These are phyloP conservation scores for Leishmania tarentolae DNA, from an alignment of 208 protist genomes.

Conservation along the genomic window DNA sequence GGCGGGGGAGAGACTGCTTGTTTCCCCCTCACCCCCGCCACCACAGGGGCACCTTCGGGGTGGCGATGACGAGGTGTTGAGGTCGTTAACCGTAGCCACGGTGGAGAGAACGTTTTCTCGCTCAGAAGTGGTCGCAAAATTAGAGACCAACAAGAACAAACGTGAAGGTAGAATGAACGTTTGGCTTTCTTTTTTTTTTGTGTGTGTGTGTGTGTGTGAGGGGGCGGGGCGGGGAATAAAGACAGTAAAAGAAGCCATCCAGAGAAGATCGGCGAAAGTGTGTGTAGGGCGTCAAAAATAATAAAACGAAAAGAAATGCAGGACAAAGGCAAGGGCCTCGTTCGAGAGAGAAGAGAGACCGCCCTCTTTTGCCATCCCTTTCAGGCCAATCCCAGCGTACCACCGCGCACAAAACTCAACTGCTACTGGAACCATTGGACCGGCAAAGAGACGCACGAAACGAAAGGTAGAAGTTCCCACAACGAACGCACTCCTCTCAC, in stretches of 20 bases:
- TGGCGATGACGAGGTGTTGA: neutral
- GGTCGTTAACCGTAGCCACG: neutral
- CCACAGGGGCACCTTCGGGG: too few relatives aligned
- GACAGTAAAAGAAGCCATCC: neutral
- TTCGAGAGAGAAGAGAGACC: neutral
- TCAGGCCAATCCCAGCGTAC: neutral
- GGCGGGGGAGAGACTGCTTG: neutral
- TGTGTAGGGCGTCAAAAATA: neutral
- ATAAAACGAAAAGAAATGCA: neutral
- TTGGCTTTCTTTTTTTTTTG: too few relatives aligned
- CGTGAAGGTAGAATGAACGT: neutral
- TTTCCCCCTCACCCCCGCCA: neutral
- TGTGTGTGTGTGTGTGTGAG: too few relatives aligned
- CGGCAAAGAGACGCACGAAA: neutral
- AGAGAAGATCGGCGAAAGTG: neutral
- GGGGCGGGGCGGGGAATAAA: too few relatives aligned
- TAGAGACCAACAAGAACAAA: constrained; percentile 9
- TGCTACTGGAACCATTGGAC: neutral
- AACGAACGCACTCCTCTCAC: neutral
- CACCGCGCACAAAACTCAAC: neutral
- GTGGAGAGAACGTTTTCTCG: neutral
- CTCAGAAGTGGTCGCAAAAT: neutral
- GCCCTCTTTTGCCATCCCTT: neutral
- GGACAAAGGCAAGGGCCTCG: neutral
- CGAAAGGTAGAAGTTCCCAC: neutral